Percentiles rank a stretch among this genome's conserved stretches.
Conservation (phyloP, 2,329 filamentous ascomycete genomes). For the Allantophomopsis cytisporea region DNA sequence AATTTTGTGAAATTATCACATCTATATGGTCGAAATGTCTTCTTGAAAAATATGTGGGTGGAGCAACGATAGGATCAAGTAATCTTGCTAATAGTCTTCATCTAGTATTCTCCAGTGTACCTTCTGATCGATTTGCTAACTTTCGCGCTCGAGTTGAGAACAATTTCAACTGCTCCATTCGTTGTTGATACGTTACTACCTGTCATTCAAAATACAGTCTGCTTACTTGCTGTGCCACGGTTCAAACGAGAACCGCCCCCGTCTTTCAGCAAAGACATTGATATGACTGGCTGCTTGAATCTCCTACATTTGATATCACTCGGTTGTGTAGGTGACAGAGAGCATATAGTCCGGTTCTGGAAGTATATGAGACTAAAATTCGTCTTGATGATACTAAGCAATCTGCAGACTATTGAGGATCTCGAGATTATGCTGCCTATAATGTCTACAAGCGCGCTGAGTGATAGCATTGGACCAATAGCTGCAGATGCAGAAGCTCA, state of each 20-base stretch:
- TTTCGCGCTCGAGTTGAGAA: constrained; percentile 49
- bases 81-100: constrained; percentile 4
- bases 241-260: constrained; percentile 26
- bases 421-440: constrained; percentile 52
- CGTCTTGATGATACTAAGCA: constrained; percentile 51
- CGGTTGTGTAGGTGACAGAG: constrained; percentile 32
- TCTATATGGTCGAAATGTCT: constrained; percentile 56
- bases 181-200: constrained; percentile 44
- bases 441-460: constrained; percentile 50
- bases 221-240: constrained; percentile 32
- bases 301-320: constrained; percentile 51
- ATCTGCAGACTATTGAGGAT: constrained; percentile 49
- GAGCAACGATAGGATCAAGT: constrained; percentile 2
- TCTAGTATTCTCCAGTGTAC: constrained; percentile 45
- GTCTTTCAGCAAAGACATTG: constrained; percentile 39
- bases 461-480: constrained; percentile 54
- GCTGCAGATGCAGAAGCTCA: constrained; percentile 25
- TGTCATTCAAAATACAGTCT: constrained; percentile 41
- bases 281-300: constrained; percentile 48
- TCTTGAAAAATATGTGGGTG: constrained; percentile 34
- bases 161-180: constrained; percentile 40
- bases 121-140: constrained; percentile 51
- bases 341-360: constrained; percentile 42
- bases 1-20: constrained; percentile 50
- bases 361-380: constrained; percentile 50